These are phyloP conservation scores for Amphicarpaea edgeworthii DNA, from an alignment of 306 rosid genomes.

Conservation along the genomic window DNA sequence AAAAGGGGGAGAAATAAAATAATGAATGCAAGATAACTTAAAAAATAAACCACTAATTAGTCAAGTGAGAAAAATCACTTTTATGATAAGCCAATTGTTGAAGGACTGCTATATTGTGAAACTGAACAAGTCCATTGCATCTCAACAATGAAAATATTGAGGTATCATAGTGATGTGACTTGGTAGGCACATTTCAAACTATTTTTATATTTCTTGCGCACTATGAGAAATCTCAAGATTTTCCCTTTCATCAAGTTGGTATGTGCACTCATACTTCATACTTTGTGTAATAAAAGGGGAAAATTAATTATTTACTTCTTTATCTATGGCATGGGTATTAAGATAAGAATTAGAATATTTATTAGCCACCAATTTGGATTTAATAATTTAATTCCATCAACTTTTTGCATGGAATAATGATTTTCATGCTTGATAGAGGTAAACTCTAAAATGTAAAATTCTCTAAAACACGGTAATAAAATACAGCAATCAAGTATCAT, in stretches of 20 bases:
- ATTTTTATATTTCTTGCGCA: conserved; percentile 27
- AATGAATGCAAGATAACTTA: neutral
- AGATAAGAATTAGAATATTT: neutral
- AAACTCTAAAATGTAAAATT: conserved; percentile 25
- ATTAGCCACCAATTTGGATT: neutral
- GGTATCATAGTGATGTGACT: conserved; percentile 26
- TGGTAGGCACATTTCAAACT: neutral
- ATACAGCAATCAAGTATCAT: conserved; percentile 32
- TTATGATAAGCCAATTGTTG: conserved; percentile 16
- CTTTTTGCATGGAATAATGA: neutral
- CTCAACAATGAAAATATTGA: neutral
- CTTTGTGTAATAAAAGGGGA: conserved; percentile 4
- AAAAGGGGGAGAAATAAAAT: neutral
- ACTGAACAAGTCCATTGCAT: conserved; percentile 18
- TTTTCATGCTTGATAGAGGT: conserved; percentile 5
- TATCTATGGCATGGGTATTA: neutral
- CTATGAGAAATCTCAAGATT: conserved; percentile 13
- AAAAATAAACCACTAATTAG: neutral
- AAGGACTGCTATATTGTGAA: neutral
- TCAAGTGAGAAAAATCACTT: conserved; percentile 13
- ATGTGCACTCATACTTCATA: neutral
- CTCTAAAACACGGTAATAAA: conserved; percentile 8
- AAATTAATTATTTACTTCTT: neutral
- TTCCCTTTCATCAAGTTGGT: neutral
- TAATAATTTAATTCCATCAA: neutral